A percentile compares a stretch with the other conserved stretches of the same genome.
These are phyloP conservation scores for Erysimum cheiri DNA, from an alignment of 441 rosid species.

Conservation along the genomic window DNA sequence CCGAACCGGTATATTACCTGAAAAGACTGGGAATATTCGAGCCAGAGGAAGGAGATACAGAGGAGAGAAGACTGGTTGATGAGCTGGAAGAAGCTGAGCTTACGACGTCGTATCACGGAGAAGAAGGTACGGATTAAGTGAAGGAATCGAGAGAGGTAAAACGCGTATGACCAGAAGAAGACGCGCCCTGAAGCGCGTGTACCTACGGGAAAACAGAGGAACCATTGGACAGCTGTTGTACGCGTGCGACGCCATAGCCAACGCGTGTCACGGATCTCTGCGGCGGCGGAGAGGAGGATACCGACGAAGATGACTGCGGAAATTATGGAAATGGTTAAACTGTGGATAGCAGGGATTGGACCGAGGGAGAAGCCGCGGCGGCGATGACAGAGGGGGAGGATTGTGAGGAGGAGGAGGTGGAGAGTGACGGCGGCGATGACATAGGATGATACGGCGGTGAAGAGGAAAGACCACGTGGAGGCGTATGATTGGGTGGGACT, in stretches of 20 bases:
- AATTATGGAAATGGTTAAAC: conserved; percentile 59
- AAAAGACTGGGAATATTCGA: conserved; percentile 84
- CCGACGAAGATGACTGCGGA: conserved; percentile 76
- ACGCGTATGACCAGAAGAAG: conserved; percentile 91
- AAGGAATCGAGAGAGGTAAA: conserved; percentile 84
- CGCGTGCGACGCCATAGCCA: conserved; percentile 81
- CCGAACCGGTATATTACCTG: conserved; percentile 50
- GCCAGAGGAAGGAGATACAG: conserved; percentile 85
- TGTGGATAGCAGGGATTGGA: conserved; percentile 79
- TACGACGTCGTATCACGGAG: conserved; percentile 60
- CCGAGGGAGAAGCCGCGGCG: conserved; percentile 62
- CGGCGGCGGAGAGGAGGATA: conserved; percentile 68
- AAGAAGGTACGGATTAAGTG: conserved; percentile 77
- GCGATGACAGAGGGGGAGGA: conserved; percentile 39
- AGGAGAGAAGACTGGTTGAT: conserved; percentile 69
- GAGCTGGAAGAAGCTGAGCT: conserved; percentile 64
- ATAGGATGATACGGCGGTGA: conserved; percentile 65
- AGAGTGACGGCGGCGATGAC: conserved; percentile 51
- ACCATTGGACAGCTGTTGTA: conserved; percentile 72
- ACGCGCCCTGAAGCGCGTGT: conserved; percentile 94
- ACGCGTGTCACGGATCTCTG: conserved; percentile 82
- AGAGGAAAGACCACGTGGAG: conserved; percentile 84
- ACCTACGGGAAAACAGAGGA: conserved; percentile 91
- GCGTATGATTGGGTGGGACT: conserved; percentile 76
- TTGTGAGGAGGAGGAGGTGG: conserved; percentile 50